These are phyloP conservation scores for Silene latifolia DNA, from an alignment of 148 eudicot genomes.

Conservation along the genomic window DNA sequence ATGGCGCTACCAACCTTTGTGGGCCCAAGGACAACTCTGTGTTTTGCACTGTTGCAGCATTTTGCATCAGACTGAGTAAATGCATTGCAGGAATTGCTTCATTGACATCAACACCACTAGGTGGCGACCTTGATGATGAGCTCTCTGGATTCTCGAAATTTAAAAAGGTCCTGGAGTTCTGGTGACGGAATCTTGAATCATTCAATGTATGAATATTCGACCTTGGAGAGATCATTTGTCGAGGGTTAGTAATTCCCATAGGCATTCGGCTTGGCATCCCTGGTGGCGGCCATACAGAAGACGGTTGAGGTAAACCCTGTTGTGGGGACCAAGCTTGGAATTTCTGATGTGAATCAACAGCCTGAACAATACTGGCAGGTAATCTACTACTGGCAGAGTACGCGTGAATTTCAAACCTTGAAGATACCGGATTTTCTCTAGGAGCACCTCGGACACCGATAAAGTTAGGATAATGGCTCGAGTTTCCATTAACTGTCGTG, in stretches of 20 bases:
- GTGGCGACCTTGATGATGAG: constrained; percentile 29
- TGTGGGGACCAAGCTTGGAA: constrained; percentile 17
- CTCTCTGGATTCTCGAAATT: constrained; percentile 20
- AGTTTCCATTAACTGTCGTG: constrained; percentile 14
- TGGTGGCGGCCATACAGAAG: constrained; percentile 34
- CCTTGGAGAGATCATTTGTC: constrained; percentile 18
- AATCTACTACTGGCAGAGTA: constrained; percentile 20
- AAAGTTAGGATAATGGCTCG: constrained; percentile 20
- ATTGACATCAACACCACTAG: constrained; percentile 30
- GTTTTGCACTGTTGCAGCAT: constrained; percentile 33
- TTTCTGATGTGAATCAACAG: too few relatives aligned
- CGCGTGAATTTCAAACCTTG: constrained; percentile 17
- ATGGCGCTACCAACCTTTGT: constrained; percentile 13
- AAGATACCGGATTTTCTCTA: constrained; percentile 30
- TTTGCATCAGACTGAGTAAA: constrained; percentile 61
- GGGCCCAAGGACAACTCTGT: constrained; percentile 24
- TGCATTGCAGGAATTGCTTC: constrained; percentile 79
- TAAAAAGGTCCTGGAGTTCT: constrained; percentile 24
- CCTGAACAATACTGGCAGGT: constrained; percentile 17
- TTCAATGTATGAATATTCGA: constrained; percentile 12
- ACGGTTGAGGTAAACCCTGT: constrained; percentile 14
- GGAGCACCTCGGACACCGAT: constrained; percentile 14
- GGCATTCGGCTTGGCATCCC: constrained; percentile 28
- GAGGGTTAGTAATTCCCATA: constrained; percentile 21
- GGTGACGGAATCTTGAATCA: constrained; percentile 28